Base-by-base conservation (phyloP, 2,329 filamentous ascomycete species). In the Colletotrichum neosansevieriae region DNA sequence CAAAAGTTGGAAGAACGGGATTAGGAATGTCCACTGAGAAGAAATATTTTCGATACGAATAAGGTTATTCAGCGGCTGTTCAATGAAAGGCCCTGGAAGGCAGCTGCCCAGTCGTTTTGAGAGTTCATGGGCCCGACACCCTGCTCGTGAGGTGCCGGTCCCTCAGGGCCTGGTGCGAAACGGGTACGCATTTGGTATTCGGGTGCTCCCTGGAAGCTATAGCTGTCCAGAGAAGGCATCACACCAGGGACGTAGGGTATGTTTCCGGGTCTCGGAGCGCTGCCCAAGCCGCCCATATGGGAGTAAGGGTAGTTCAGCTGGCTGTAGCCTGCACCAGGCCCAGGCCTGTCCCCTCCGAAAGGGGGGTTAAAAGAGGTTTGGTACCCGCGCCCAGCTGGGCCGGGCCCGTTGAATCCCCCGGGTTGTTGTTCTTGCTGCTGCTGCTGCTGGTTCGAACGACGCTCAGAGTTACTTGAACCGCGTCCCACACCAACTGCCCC, bases 1-100 rank as follows among this genome's bases (percentile, higher is more conserved):
- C 34, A 10, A 34, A 50, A 44, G 64, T n/a, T 58, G 38, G 44
- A 61, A 61, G 21, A 13, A 63, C 21, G 21, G 9, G 24, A 49
- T 45, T 67, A 58, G 32, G 21, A 64, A 64, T 24, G 32, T 21
- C 36, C 40, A 32, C 11, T n/a, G 24, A n/a, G n/a, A 45, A 40
- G 19, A 32, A 15, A 36, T 34, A 57, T 21, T 67, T 44, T 58
- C 11, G 17, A 38, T 15, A 13, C 21, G 15, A 53, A 34, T 7
- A 54, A 17, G 32, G 29, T 51, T 36, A 21, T 70, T 80, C 75
- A 88, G 69, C 86, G 85, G 71, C 88, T 87, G 75, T 92, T 92
- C 71, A 94, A 85, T 2, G 92, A 94, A 17, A 94, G 81, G 10
- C 91, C 88, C 76, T 94, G 91, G 76, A 93, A 93, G 6, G 85